phyloP scores from a whole-genome alignment of 1,284 basidiomycete species.

The Ceratobasidium sp. region DNA sequence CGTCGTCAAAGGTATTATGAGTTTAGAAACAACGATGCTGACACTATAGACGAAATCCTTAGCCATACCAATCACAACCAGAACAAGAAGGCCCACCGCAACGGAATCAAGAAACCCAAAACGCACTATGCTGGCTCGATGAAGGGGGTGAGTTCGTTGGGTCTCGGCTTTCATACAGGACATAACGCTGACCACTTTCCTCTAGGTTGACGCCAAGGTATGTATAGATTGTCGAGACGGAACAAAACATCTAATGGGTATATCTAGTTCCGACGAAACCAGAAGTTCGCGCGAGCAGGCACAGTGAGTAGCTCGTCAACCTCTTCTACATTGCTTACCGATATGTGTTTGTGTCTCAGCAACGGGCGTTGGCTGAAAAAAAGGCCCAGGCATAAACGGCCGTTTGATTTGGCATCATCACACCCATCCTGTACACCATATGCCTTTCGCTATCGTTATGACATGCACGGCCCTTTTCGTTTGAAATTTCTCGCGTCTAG shows the following conservation, averaged over 20 bases:
- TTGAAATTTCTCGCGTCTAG: not conserved
- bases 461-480: slow-evolving; percentile 11
- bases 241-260: not conserved
- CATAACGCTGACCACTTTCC: slow-evolving; percentile 36
- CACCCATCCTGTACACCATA: slow-evolving; percentile 31
- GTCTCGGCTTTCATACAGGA: slow-evolving; percentile 6
- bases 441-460: slow-evolving; percentile 36
- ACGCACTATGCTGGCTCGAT: slow-evolving; percentile 81
- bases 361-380: slow-evolving; percentile 20
- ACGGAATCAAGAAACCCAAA: slow-evolving; percentile 90
- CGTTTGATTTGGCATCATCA: not conserved
- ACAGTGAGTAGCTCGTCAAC: slow-evolving; percentile 36
- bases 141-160: slow-evolving; percentile 79
- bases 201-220: slow-evolving; percentile 91
- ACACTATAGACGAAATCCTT: slow-evolving; percentile 35
- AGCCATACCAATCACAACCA: slow-evolving; percentile 95
- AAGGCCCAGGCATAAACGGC: slow-evolving; percentile 26
- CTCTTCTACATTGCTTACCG: not conserved
- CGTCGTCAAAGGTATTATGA: slow-evolving; percentile 39
- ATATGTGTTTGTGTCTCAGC: not conserved
- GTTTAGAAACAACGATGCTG: not conserved
- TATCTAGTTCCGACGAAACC: slow-evolving; percentile 43
- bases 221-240: slow-evolving; percentile 42
- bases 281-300: slow-evolving; percentile 41
- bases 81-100: slow-evolving; percentile 84